Evolutionary conservation across 345 rosid species (phyloP).

Genomic region (Salix udensis): DNA sequence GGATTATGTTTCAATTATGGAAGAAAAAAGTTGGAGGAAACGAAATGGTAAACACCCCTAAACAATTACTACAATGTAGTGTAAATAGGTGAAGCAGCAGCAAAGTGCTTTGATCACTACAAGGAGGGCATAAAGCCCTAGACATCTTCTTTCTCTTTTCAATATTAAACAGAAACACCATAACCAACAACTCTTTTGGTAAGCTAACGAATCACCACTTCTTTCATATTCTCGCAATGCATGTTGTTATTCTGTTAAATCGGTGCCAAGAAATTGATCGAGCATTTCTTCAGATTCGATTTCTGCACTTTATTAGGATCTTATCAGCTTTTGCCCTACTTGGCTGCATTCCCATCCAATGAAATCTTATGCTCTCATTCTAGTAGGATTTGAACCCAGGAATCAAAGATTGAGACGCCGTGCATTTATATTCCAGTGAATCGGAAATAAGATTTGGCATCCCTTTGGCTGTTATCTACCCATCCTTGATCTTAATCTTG

Average conservation of each 20-base stretch:
- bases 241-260: background rate
- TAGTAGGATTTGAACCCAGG: background rate
- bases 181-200: background rate
- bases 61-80: too few species aligned
- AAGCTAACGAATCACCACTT: background rate
- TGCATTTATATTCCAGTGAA: background rate
- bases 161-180: background rate
- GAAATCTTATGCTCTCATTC: too few species aligned
- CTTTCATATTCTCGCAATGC: background rate
- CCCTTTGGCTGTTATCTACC: background rate
- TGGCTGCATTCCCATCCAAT: too few species aligned
- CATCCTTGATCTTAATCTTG: background rate
- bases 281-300: too few species aligned
- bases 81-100: too few species aligned
- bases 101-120: too few species aligned
- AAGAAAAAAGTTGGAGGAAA: too few species aligned
- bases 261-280: too few species aligned
- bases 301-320: too few species aligned
- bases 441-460: background rate
- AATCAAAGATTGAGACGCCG: background rate
- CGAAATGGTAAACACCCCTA: too few species aligned
- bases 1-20: too few species aligned
- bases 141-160: background rate
- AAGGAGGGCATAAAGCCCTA: background rate
- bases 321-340: too few species aligned